Evolutionary conservation across 2,329 filamentous ascomycete genomes (phyloP).

Genomic region (Apiospora marii): DNA sequence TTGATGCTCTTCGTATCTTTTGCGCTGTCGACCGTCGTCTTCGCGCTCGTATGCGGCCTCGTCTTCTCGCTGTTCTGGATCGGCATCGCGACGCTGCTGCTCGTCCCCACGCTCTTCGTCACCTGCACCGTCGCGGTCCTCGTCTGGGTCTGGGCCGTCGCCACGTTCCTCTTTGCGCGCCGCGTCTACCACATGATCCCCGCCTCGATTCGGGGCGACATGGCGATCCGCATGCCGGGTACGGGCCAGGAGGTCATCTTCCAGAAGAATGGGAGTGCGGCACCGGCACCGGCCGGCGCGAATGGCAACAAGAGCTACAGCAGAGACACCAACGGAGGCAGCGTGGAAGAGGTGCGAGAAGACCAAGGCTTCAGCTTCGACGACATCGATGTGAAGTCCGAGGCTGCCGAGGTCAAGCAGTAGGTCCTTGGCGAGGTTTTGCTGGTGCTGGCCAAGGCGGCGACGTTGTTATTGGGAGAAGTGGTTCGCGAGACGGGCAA

Average conservation of each 20-base stretch:
- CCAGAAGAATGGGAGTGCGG: slow-evolving; percentile 26
- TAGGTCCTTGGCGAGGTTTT: slow-evolving; percentile 40
- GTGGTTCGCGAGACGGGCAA: slow-evolving; percentile 29
- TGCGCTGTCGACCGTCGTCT: slow-evolving; percentile 65
- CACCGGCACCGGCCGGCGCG: not conserved
- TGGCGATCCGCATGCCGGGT: slow-evolving; percentile 27
- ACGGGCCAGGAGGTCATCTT: slow-evolving; percentile 37
- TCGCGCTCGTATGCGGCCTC: slow-evolving; percentile 68
- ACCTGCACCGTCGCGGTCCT: slow-evolving; percentile 68
- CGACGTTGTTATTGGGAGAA: slow-evolving; percentile 27
- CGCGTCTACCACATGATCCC: slow-evolving; percentile 51
- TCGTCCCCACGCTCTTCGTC: slow-evolving; percentile 74
- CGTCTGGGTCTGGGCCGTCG: slow-evolving; percentile 73
- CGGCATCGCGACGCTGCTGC: slow-evolving; percentile 69
- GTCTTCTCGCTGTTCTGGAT: slow-evolving; percentile 74
- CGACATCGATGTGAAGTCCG: slow-evolving; percentile 34
- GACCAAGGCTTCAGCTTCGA: slow-evolving; percentile 24
- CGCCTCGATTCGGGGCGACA: slow-evolving; percentile 29
- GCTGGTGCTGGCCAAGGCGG: slow-evolving; percentile 33
- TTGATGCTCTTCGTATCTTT: slow-evolving; percentile 74
- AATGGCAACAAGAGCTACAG: not conserved
- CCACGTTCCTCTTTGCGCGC: slow-evolving; percentile 60
- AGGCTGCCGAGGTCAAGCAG: slow-evolving; percentile 38
- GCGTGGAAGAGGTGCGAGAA: not conserved
- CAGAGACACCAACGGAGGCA: not conserved